These are phyloP conservation scores for Piromyces finnis DNA, from an alignment of 192 early-diverging fungal genomes.

Conservation along the genomic window DNA sequence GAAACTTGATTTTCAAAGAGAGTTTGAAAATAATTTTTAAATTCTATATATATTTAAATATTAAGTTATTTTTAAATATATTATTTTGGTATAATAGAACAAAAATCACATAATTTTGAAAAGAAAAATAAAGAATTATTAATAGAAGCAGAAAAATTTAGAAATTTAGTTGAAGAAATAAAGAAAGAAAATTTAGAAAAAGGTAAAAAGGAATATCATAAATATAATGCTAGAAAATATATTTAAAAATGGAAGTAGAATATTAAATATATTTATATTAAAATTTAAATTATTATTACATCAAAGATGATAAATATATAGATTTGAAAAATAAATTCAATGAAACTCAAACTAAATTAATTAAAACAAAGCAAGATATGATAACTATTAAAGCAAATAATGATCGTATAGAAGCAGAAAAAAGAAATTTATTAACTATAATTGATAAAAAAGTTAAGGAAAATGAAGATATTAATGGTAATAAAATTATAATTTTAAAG, in stretches of 20 bases:
- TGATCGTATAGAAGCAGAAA: neutral
- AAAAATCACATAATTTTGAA: neutral
- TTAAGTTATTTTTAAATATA: too few species aligned
- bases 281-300: too few species aligned
- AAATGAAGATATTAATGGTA: neutral
- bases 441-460: neutral
- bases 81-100: neutral
- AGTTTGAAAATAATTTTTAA: too few species aligned
- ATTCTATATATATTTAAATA: too few species aligned
- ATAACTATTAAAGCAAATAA: neutral
- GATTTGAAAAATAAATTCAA: neutral
- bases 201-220: too few species aligned
- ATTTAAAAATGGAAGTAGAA: too few species aligned
- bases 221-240: too few species aligned
- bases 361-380: neutral
- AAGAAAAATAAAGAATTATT: neutral
- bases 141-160: neutral
- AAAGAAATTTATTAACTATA: neutral
- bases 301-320: too few species aligned
- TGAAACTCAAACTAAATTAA: neutral
- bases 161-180: neutral
- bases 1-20: too few species aligned
- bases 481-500: too few species aligned
- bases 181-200: neutral
- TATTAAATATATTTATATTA: too few species aligned